Evolutionary conservation across 176 grass and related monocot species (phyloP), one percentile per base, ranked within the genome.

Genomic region (Rhynchospora tenuis): DNA sequence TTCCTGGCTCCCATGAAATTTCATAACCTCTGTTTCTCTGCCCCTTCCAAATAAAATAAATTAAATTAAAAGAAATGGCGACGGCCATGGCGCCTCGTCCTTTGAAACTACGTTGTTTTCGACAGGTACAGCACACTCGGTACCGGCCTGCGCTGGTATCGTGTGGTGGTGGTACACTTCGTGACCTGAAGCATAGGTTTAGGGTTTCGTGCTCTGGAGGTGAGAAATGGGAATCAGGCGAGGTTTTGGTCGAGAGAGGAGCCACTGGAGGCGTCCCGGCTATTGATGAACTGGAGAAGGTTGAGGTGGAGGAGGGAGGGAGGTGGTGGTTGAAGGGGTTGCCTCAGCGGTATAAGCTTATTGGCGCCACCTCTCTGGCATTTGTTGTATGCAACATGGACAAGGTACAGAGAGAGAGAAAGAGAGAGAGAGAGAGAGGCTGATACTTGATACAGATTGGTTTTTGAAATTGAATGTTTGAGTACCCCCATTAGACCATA

Each of bases 301-400:
- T 20, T 68, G 77, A 84, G 23, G 72, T 27, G 71, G 57, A n/a
- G 10, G 47, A 22, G 75, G 83, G 20, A 27, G 80, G 2, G 27
- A 75, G 84, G 51, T 84, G 84, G 69, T 89, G 91, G 79, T 64
- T 87, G 60, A 91, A 90, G 63, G 86, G 90, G 62, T 31, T 98
- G 70, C 70, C 88, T 2, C 81, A 89, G 84, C 83, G 96, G 24
- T 98, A 95, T 87, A 93, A 84, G 86, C 88, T 98, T 57, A 98
- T 98, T 33, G 91, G 88, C 31, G 86, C 93, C 17, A 93, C 89
- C 7, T 98, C 96, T 3, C 93, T 98, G 59, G 96, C 96, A 6
- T 98, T 98, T 84, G 96, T 98, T 50, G 85, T 98, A 78, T 95
- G 96, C 86, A 98, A 98, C 83, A 98, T 98, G 96, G 96, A 98